phyloP scores from a whole-genome alignment of 345 rosid genomes.

The Psidium friedrichsthalianum region DNA sequence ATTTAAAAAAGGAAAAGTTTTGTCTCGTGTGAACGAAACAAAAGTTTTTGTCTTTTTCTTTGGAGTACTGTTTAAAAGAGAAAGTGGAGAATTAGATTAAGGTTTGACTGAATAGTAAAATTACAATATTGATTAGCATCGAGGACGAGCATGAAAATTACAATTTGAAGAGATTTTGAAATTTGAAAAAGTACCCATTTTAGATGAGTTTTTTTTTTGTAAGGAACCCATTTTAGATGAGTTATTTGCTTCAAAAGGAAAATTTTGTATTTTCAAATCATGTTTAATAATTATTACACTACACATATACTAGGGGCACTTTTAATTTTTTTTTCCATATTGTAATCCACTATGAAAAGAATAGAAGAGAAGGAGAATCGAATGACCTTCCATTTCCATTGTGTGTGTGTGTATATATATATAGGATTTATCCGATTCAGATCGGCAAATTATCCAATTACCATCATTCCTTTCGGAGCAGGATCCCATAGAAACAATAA shows the following conservation, averaged over 20 bases:
- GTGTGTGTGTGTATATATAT: no score
- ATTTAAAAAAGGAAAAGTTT: not conserved
- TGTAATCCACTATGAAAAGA: not conserved
- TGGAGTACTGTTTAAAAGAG: not conserved
- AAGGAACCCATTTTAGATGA: no score
- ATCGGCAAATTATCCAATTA: no score
- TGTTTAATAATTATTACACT: not conserved
- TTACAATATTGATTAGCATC: not conserved
- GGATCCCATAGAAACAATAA: no score
- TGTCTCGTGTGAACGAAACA: not conserved
- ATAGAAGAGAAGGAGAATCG: not conserved
- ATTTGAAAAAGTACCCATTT: not conserved
- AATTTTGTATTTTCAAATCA: not conserved
- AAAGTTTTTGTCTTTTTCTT: not conserved
- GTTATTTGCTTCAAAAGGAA: not conserved
- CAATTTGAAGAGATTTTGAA: not conserved
- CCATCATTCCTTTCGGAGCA: no score
- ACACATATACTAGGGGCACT: not conserved
- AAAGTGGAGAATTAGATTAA: not conserved
- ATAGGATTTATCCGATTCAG: no score
- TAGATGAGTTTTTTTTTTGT: no score
- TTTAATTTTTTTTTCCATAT: not conserved
- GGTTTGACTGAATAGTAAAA: not conserved
- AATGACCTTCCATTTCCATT: no score
- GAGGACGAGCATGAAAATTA: not conserved